Conservation (phyloP, 1,284 basidiomycete genomes). For the Polyporus tsugae region DNA sequence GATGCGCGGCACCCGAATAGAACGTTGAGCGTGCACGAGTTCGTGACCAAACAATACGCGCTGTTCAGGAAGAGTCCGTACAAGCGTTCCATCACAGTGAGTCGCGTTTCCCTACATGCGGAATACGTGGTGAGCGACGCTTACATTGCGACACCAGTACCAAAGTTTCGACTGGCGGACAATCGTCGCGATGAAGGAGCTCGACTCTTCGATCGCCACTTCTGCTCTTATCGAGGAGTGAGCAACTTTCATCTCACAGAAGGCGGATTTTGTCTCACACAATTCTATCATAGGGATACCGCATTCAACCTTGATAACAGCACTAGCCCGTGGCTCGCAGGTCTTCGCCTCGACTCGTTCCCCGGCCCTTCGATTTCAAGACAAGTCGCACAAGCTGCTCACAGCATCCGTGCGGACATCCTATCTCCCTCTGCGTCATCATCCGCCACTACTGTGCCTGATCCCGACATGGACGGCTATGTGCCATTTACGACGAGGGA, state of each 20-base stretch:
- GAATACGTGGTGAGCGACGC: background rate
- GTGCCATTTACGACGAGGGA: constrained; percentile 68
- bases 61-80: constrained; percentile 66
- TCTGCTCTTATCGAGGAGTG: constrained; percentile 73
- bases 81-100: constrained; percentile 65
- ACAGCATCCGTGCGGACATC: constrained; percentile 69
- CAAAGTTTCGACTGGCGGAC: constrained; percentile 84
- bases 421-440: constrained; percentile 69
- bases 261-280: constrained; percentile 1
- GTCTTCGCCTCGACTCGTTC: constrained; percentile 63
- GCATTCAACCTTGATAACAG: constrained; percentile 48
- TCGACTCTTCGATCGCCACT: constrained; percentile 57
- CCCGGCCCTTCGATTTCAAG: constrained; percentile 60
- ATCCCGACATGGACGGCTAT: constrained; percentile 56
- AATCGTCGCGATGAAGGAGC: constrained; percentile 68
- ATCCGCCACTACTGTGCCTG: constrained; percentile 47
- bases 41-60: constrained; percentile 69
- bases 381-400: constrained; percentile 71
- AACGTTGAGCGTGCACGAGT: constrained; percentile 70
- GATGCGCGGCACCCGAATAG: constrained; percentile 62
- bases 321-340: constrained; percentile 69
- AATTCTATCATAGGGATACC: constrained; percentile 47
- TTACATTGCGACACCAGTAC: constrained; percentile 52
- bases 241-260: constrained; percentile 47
- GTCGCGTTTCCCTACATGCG: constrained; percentile 30